Conservation (phyloP, 1,139 yeast species). For the Sugiyamaella novakii region DNA sequence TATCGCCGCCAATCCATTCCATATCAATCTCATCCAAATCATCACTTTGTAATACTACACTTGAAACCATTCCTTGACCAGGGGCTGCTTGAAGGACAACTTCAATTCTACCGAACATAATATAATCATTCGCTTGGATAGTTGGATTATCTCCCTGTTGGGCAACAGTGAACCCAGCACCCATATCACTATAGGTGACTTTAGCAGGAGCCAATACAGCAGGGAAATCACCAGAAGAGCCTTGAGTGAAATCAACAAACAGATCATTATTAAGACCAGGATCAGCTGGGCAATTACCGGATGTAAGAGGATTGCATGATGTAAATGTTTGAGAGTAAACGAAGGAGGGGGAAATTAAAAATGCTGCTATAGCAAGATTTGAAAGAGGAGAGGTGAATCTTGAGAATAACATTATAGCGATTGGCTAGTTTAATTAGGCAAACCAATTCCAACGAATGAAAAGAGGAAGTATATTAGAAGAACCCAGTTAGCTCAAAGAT, state of each 20-base stretch:
- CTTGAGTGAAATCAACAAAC: conserved; percentile 35
- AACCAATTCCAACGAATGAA: not conserved
- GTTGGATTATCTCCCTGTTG: conserved; percentile 75
- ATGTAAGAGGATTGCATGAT: conserved; percentile 37
- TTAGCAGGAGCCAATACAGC: conserved; percentile 27
- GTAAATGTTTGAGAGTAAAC: conserved; percentile 21
- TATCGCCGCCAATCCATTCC: conserved; percentile 81
- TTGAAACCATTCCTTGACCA: conserved; percentile 76
- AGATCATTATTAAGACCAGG: conserved; percentile 38
- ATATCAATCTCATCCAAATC: conserved; percentile 84
- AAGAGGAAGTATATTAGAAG: too few relatives aligned
- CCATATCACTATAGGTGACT: conserved; percentile 46
- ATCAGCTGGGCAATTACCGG: conserved; percentile 35
- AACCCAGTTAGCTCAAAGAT: too few relatives aligned
- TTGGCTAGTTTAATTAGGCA: too few relatives aligned
- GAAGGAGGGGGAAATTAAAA: not conserved
- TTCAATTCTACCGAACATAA: conserved; percentile 84
- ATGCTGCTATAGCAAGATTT: not conserved
- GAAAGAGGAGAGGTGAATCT: too few relatives aligned
- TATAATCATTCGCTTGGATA: conserved; percentile 69
- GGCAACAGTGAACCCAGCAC: conserved; percentile 60
- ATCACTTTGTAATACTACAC: conserved; percentile 79
- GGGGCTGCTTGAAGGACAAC: conserved; percentile 70
- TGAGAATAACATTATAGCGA: too few relatives aligned
- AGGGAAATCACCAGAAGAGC: conserved; percentile 30